Conservation (phyloP, 345 rosid species). For the Eucalyptus globulus region DNA sequence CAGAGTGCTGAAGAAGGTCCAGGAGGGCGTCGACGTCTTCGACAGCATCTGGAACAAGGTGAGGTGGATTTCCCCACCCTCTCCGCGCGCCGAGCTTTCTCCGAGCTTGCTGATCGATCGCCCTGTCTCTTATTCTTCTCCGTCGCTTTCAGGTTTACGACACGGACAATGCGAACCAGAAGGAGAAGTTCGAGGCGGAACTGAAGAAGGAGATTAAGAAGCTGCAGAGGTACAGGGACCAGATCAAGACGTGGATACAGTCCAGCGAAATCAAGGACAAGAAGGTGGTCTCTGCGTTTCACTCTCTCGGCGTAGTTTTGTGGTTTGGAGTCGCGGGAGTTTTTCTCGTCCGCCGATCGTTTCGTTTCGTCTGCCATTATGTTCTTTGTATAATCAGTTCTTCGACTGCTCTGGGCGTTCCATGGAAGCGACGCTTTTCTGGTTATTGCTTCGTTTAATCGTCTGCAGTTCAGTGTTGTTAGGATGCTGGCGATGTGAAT, state of each 20-base stretch:
- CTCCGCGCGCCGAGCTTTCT: neutral
- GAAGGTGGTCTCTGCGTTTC: constrained; percentile 32
- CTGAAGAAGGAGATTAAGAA: constrained; percentile 98
- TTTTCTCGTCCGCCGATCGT: neutral
- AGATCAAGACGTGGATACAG: constrained; percentile 99
- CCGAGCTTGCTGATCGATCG: neutral
- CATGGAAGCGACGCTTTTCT: neutral
- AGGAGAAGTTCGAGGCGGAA: constrained; percentile 96
- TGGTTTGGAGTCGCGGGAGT: neutral
- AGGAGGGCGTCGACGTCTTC: constrained; percentile 98
- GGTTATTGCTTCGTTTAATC: neutral
- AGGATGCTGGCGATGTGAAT: neutral
- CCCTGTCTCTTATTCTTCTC: neutral
- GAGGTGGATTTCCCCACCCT: neutral
- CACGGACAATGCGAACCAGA: constrained; percentile 92
- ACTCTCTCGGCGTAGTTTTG: neutral
- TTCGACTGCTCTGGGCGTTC: neutral
- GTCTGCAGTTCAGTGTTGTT: neutral
- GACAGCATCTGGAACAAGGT: constrained; percentile 99
- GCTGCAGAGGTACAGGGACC: constrained; percentile 96
- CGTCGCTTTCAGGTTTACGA: constrained; percentile 60
- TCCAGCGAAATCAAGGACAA: constrained; percentile 96
- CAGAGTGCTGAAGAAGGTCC: constrained; percentile 97
- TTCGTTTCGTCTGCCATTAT: neutral
- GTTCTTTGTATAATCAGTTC: neutral